Evolutionary conservation across 2,329 filamentous ascomycete species (phyloP), one percentile per base, ranked within the genome.

Genomic region (Calycina marina): DNA sequence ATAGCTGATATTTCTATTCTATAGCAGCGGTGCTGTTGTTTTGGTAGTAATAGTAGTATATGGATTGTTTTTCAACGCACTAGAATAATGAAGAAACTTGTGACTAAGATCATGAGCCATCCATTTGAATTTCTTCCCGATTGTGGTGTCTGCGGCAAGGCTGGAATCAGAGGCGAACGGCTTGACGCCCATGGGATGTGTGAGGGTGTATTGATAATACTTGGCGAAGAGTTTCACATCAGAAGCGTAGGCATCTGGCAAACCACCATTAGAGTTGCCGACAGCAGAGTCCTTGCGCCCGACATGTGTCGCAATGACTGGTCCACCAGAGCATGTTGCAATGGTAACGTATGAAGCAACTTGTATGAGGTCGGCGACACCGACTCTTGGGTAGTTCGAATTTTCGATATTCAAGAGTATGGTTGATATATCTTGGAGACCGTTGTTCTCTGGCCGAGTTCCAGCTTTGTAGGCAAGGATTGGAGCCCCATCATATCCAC

Each of bases 401-500:
- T 36, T 12, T 8, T 39, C 25, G 10, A 43, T 25, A 13, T 24
- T 28, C 4, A 34, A 26, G 4, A 42, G 22, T 17, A 39, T 42
- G 14, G 14, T 20, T 18, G 22, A 33, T 18, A 40, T 42, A n/a
- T 25, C 34, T 28, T 42, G 40, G 5, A 42, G 40, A 2, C 40
- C 40, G 18, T 40, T 39, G 30, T 44, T 44, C 24, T 44, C 41
- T 2, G 32, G 28, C 1, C 35, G 32, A 1, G 25, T 18, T 8
- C 17, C 22, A 4, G 31, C 39, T 20, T 39, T 40, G 4, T 20
- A 4, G 6, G 36, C 34, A 1, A 40, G 20, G 20, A 42, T 39
- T 9, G 42, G 30, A 25, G 40, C 39, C 13, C 39, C 42, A 13
- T 43, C 42, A 15, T 38, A 42, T 4, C 41, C 41, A 2, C 41